Base-by-base conservation (phyloP, 2,329 filamentous ascomycete species). In the Emericellopsis atlantica region DNA sequence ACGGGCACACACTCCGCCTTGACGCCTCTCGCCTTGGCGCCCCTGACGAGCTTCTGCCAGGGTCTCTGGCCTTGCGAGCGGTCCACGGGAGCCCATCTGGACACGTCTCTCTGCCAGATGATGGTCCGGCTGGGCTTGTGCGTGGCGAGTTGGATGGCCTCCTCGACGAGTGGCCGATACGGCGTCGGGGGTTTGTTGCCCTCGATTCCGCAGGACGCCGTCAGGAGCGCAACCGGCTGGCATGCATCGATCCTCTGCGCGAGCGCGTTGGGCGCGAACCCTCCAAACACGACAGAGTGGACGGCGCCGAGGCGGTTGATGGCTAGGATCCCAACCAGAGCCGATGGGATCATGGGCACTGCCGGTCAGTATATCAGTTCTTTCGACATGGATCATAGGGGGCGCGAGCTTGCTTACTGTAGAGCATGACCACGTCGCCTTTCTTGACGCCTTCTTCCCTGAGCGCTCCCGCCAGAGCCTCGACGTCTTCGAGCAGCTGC, bases 321-420 rank as follows among this genome's bases (percentile, higher is more conserved):
- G 21, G 90, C 88, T 4, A 95, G 75, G 48, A 92, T 87, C 9
- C 84, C 89, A 46, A 93, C 78, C n/a, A 95, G 58, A 2, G 88
- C 84, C 0, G 86, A 81, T 1, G 90, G 89, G 35, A 95, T 86
- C 89, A 95, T 95, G 41, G 89, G 89, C 89, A 95, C 82, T 86
- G 47, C 23, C 26, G 4, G 32, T 15, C 32, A 15, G 32, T 21
- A 9, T 15, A 8, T 11, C 12, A 12, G 36, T 23, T 16, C 24
- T 26, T n/a, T 26, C n/a, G 37, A 29, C 21, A 24, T 22, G 5
- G 14, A 18, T n/a, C 7, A n/a, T 15, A 16, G 33, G 44, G 16
- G 45, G 43, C 11, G n/a, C 14, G 16, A n/a, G 38, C 26, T n/a
- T 41, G 60, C 76, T 56, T 60, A 85, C 82, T 95, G 60, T 95